Base-by-base conservation (phyloP, 1,139 yeast genomes). In the Protomyces lactucae-debilis region DNA sequence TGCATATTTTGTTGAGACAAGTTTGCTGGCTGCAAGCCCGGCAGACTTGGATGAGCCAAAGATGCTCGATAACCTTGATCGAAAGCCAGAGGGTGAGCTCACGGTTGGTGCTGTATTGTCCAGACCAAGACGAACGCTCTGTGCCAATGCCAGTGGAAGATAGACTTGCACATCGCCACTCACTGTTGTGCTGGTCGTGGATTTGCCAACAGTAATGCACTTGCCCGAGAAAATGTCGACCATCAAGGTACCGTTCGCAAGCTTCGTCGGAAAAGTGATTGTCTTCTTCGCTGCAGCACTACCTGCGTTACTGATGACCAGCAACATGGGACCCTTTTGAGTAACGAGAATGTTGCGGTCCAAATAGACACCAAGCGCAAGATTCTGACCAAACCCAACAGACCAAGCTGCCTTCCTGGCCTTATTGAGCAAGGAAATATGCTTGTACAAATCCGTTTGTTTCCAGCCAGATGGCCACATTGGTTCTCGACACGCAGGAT, bases 401-500 rank as follows among this genome's bases (percentile, higher is more conserved):
- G 56, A 21, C 63, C 63, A 59, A 16, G 63, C 57, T 40, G 32
- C 32, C 6, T 39, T 37, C 14, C 63, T 51, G 18, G 57, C 63
- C 21, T 52, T 46, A 35, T 59, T 59, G 28, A 59, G 57, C 32
- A 23, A 25, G n/a, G 53, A 53, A 35, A 59, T 46, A 43, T 52
- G 54, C 25, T 36, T 39, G 57, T 59, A 59, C 36, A 59, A 32
- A 1, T 56, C 14, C 10, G 63, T 59, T 8, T 40, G 53, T 37
- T 40, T 25, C 45, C 35, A 59, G 40, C 63, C 63, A 6, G 63
- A 32, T 10, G 43, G 23, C 63, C 63, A 59, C 57, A 59, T 40
- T 4, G 52, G 40, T 51, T 65, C 67, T 5, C 68, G 66, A 32
- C 64, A 64, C 12, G 35, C 12, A 16, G 68, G 68, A 39, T 66